A percentile compares a stretch with the other conserved stretches of the same genome.
Evolutionary conservation across 2,329 filamentous ascomycete species (phyloP).

Genomic region (Fusarium sp.): DNA sequence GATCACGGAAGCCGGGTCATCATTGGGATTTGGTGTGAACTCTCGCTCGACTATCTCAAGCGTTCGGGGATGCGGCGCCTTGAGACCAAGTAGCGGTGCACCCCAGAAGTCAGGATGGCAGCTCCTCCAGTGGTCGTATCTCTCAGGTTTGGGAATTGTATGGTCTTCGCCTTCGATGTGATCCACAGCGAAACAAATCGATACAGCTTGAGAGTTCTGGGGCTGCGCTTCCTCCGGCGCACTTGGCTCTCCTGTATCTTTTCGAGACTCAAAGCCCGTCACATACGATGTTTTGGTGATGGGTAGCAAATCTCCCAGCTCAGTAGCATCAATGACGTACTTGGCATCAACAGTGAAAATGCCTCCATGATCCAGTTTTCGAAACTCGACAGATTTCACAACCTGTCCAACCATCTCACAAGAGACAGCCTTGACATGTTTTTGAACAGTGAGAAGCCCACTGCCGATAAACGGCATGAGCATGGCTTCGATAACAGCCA

Average conservation of each 20-base stretch:
- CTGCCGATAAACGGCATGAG: conserved; percentile 39
- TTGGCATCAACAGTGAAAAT: conserved; percentile 14
- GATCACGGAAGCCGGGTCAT: conserved; percentile 35
- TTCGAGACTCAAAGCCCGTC: conserved; percentile 38
- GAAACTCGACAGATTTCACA: conserved; percentile 9
- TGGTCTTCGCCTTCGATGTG: conserved; percentile 40
- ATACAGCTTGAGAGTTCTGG: conserved; percentile 40
- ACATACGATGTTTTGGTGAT: conserved; percentile 38
- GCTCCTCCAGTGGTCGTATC: conserved; percentile 38
- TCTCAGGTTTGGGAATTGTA: conserved; percentile 32
- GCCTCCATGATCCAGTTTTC: not conserved
- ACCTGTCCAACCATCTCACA: conserved; percentile 27
- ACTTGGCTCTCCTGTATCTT: conserved; percentile 40
- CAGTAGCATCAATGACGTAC: conserved; percentile 30
- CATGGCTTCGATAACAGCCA: conserved; percentile 41
- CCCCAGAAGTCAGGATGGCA: conserved; percentile 41
- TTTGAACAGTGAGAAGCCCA: conserved; percentile 34
- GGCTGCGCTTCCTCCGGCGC: conserved; percentile 40
- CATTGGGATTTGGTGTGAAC: conserved; percentile 40
- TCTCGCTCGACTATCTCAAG: conserved; percentile 41
- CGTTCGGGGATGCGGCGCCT: conserved; percentile 39
- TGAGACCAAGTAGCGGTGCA: conserved; percentile 35
- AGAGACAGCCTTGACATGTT: conserved; percentile 26
- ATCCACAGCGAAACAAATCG: conserved; percentile 43
- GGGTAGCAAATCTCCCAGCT: conserved; percentile 29